Base-by-base conservation (phyloP, 2,329 filamentous ascomycete genomes). In the Pleurostoma richardsiae region DNA sequence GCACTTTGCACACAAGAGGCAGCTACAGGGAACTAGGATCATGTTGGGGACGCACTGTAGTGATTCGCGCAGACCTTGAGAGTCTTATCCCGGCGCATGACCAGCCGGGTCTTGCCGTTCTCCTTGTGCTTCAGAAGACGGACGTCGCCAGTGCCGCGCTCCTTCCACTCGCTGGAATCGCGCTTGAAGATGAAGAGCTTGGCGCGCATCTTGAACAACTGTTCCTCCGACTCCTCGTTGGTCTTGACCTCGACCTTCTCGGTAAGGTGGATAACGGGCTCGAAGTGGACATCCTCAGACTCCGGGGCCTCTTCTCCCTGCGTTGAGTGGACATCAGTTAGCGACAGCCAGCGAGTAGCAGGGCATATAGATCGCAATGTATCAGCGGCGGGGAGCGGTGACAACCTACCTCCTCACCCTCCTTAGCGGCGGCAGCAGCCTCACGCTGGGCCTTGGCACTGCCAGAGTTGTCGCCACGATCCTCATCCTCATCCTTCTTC, bases 31-130 rank as follows among this genome's bases (percentile, higher is more conserved):
- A n/a, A 19, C 19, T 19, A 19, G 19, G 19, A 19, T 19, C n/a
- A 10, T n/a, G 43, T 30, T 10, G 29, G 19, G 10, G 29, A 75
- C 87, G 63, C 85, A 96, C 91, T 86, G 74, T 99, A 99, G 81
- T 99, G 94, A 80, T 99, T 99, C 67, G 94, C 94, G 85, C 94
- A 99, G 73, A 99, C 94, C 82, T 99, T 99, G 76, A 97, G 84
- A 52, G 94, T 99, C 89, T 97, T 97, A 79, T 99, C 94, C 68
- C 94, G 83, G 70, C 94, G 88, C 94, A 99, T 99, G 59, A 99
- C 94, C 61, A 99, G 78, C 60, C 94, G 85, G 49, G 91, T 96
- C 86, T 97, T 97, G 73, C 87, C 84, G 70, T 96, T 96, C 78
- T 96, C 91, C 82, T 90, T 94, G 80, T 99, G 94, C 85, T 96